These are phyloP conservation scores for Cladosporium austrohemisphaericum DNA, from an alignment of 2,329 filamentous ascomycete genomes.

Conservation along the genomic window DNA sequence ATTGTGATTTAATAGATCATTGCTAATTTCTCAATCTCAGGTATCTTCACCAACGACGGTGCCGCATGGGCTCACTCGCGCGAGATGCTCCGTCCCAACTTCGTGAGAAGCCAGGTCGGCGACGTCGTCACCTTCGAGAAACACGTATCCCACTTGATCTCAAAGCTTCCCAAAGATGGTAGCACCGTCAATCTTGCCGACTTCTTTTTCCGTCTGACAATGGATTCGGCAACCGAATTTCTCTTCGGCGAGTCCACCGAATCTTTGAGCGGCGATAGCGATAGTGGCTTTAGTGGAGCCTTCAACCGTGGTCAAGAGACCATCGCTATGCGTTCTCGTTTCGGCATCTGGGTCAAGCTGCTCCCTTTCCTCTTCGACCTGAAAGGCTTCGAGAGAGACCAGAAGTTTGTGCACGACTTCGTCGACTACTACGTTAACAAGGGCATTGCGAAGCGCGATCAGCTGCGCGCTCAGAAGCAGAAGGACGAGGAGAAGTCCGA, in stretches of 20 bases:
- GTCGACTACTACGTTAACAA: slow-evolving; percentile 49
- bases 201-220: slow-evolving; percentile 62
- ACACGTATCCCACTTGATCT: slow-evolving; percentile 56
- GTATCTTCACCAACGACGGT: slow-evolving; percentile 46
- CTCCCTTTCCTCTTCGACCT: slow-evolving; percentile 16
- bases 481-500: slow-evolving; percentile 29
- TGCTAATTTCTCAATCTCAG: slow-evolving; percentile 6
- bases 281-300: slow-evolving; percentile 32
- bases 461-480: slow-evolving; percentile 31
- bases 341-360: slow-evolving; percentile 21
- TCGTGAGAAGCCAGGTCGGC: slow-evolving; percentile 50
- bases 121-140: slow-evolving; percentile 57
- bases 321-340: slow-evolving; percentile 26
- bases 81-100: slow-evolving; percentile 53
- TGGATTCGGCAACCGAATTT: slow-evolving; percentile 66
- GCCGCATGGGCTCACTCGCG: slow-evolving; percentile 35
- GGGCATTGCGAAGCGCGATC: slow-evolving; percentile 36
- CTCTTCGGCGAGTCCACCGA: slow-evolving; percentile 55
- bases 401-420: slow-evolving; percentile 42
- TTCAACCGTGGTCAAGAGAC: slow-evolving; percentile 32
- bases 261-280: slow-evolving; percentile 25
- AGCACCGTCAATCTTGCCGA: slow-evolving; percentile 55
- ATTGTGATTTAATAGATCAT: too few relatives aligned
- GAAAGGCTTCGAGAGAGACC: slow-evolving; percentile 30
- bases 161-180: slow-evolving; percentile 54